Percentiles rank a stretch among this genome's conserved stretches.
Evolutionary conservation across 352 stramenopile species (phyloP).

Genomic region (Phytophthora sansomeana): DNA sequence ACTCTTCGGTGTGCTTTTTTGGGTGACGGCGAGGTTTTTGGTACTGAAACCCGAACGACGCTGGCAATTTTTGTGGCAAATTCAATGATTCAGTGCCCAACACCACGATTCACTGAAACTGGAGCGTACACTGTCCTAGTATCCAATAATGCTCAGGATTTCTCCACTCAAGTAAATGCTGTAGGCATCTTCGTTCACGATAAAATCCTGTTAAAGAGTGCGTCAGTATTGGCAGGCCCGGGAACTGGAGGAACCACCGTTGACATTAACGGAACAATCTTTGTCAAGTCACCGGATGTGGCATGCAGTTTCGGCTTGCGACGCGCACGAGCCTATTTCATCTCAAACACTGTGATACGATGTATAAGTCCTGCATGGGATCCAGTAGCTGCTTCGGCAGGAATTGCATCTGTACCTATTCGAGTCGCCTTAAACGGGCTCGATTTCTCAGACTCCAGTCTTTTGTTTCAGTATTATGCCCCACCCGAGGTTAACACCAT

Average conservation of each 20-base stretch:
- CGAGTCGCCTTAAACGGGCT: slow-evolving; percentile 37
- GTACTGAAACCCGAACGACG: neutral
- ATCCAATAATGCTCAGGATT: slow-evolving; percentile 47
- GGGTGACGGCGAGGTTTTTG: neutral
- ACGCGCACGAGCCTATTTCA: slow-evolving; percentile 20
- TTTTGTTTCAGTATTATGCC: slow-evolving; percentile 43
- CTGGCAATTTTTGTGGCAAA: slow-evolving; percentile 29
- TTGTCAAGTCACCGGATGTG: slow-evolving; percentile 24
- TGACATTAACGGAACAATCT: slow-evolving; percentile 31
- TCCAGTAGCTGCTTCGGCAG: slow-evolving; percentile 5
- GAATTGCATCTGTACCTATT: slow-evolving; percentile 26
- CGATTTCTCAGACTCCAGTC: slow-evolving; percentile 38
- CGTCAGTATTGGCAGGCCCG: slow-evolving; percentile 33
- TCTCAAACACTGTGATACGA: slow-evolving; percentile 31
- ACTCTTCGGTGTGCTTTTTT: slow-evolving; percentile 31
- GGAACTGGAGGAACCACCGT: slow-evolving; percentile 43
- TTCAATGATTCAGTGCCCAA: slow-evolving; percentile 44
- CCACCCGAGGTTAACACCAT: slow-evolving; percentile 28
- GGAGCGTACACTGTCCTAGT: slow-evolving; percentile 32
- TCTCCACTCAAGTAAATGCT: slow-evolving; percentile 5
- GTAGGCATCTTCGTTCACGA: slow-evolving; percentile 20
- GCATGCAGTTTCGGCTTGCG: slow-evolving; percentile 42
- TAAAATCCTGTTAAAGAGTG: slow-evolving; percentile 16
- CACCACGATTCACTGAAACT: slow-evolving; percentile 11
- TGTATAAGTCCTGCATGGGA: slow-evolving; percentile 50